Evolutionary conservation across 495 filamentous ascomycete genomes (phyloP).

Genomic region (Talaromyces adpressus): DNA sequence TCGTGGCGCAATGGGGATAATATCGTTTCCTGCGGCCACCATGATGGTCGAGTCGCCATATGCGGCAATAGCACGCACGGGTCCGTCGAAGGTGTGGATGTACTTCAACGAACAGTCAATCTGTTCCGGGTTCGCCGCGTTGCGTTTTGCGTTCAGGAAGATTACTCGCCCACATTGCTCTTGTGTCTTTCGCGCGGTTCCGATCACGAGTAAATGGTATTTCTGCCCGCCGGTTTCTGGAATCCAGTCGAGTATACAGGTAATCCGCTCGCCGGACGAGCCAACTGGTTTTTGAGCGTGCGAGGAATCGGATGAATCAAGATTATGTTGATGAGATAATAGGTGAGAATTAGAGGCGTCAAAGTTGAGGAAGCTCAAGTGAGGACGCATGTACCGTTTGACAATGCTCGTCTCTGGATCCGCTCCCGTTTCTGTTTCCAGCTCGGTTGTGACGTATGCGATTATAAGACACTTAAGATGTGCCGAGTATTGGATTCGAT

Average conservation of each 20-base stretch:
- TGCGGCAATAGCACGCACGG: slow-evolving; percentile 37
- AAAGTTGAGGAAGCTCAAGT: slow-evolving; percentile 36
- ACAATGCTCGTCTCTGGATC: slow-evolving; percentile 11
- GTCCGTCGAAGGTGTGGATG: slow-evolving; percentile 25
- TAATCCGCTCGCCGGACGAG: slow-evolving; percentile 38
- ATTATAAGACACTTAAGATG: slow-evolving; percentile 35
- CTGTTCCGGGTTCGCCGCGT: slow-evolving; percentile 17
- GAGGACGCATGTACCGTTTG: slow-evolving; percentile 23
- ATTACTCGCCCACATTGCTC: slow-evolving; percentile 27
- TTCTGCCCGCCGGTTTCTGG: slow-evolving; percentile 30
- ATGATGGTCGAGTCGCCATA: slow-evolving; percentile 33
- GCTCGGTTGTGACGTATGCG: slow-evolving; percentile 24
- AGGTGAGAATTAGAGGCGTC: slow-evolving; percentile 14
- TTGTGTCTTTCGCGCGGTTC: slow-evolving; percentile 26
- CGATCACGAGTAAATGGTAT: slow-evolving; percentile 42
- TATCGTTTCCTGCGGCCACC: slow-evolving; percentile 28
- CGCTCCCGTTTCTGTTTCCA: slow-evolving; percentile 12
- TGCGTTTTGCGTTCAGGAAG: slow-evolving; percentile 26
- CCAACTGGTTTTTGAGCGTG: slow-evolving; percentile 26
- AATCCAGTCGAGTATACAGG: slow-evolving; percentile 44
- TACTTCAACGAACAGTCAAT: slow-evolving; percentile 32
- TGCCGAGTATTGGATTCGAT: slow-evolving; percentile 33
- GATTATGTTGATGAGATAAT: not conserved
- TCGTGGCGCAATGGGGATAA: slow-evolving; percentile 30
- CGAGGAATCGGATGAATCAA: not conserved